Evolutionary conservation across 1,139 yeast species (phyloP), one percentile per base, ranked within the genome.

Genomic region (Spathaspora jeffriesii): DNA sequence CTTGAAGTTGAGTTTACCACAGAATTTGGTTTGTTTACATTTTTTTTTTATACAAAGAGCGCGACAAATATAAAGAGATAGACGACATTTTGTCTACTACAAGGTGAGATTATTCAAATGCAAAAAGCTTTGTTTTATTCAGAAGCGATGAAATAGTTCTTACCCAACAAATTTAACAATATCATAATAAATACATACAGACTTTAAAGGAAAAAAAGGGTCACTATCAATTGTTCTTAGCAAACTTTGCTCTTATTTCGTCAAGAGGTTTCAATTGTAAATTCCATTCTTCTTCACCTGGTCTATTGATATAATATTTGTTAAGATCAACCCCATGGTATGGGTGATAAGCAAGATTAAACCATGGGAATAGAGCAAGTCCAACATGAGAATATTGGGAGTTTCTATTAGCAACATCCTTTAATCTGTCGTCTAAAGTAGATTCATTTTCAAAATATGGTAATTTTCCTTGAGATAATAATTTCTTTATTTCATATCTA

Each of bases 341-440:
- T 57, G 89, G 91, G 67, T 89, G 96, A 62, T 83, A 71, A 44
- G 85, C 91, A 54, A 87, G 71, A 69, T 89, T 89, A 74, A 89
- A 88, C 91, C 92, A 85, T 34, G 96, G 96, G 59, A 88, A 68
- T 53, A 87, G 63, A 48, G 85, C 82, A 59, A 85, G 63, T 49
- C 77, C 70, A 50, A 81, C 67, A 59, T 82, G 84, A 8, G 96
- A 82, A 63, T 83, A 84, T 58, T 85, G 88, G 21, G 96, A 85
- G 73, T 88, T 86, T 71, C 91, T 81, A 61, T 88, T 84, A 53
- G 96, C 84, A 55, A 87, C 75, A 58, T 84, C 88, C 66, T 88
- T 88, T 60, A 85, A 68, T 74, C 91, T 82, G 55, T 84, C 88
- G 49, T 83, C 79, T 64, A 88, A 76, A 22, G 67, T 69, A 32